phyloP scores from a whole-genome alignment of 495 filamentous ascomycete genomes.

The Aspergillus haitiensis region DNA sequence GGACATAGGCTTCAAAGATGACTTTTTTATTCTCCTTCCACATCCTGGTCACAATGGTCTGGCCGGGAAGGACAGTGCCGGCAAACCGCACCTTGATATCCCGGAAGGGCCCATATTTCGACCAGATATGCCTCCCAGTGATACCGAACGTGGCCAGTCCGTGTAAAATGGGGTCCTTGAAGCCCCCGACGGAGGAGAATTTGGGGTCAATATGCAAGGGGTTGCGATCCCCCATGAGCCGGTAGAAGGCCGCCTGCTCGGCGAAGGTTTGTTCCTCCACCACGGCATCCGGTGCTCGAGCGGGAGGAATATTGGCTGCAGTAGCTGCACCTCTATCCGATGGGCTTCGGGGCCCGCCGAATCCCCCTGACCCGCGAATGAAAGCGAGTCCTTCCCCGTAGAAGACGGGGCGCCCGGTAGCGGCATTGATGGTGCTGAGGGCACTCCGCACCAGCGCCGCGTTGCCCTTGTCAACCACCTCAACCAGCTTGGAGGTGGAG shows the following conservation, averaged over 20 bases:
- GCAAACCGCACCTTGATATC: constrained; percentile 1
- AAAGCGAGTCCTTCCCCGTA: constrained; percentile 93
- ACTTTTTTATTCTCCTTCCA: neutral
- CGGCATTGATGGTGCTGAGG: constrained; percentile 73
- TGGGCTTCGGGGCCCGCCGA: constrained; percentile 80
- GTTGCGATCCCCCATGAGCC: neutral
- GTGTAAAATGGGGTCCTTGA: neutral
- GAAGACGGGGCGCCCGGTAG: constrained; percentile 82
- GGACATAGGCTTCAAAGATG: neutral
- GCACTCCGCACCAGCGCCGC: constrained; percentile 81
- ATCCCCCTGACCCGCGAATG: constrained; percentile 88
- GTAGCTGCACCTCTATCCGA: constrained; percentile 27
- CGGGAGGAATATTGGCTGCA: neutral
- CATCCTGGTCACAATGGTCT: neutral
- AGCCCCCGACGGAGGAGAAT: neutral
- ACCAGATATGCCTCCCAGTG: neutral
- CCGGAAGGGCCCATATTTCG: neutral
- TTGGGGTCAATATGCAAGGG: neutral
- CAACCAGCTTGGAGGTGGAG: constrained; percentile 80
- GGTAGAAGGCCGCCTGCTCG: neutral
- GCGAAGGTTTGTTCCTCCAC: neutral
- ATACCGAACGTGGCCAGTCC: neutral
- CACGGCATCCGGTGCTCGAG: neutral
- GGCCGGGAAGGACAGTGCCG: neutral
- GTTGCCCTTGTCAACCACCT: constrained; percentile 95